Percentiles rank a stretch among this genome's conserved stretches.
Conservation (phyloP, 2,329 filamentous ascomycete genomes). For the Capronia epimyces region DNA sequence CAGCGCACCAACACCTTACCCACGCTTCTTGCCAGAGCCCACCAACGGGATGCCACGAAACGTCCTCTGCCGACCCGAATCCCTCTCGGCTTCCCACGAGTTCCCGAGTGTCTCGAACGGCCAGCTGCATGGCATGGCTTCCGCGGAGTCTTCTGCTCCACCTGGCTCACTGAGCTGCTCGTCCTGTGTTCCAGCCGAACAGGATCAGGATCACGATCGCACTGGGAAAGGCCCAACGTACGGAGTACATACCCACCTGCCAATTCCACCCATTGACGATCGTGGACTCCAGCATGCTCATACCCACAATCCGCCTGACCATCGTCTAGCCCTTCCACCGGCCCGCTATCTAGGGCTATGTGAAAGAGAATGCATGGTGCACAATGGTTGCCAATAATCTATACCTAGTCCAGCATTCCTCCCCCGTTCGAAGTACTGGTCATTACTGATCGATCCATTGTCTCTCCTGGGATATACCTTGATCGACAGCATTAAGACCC, state of each 20-base stretch:
- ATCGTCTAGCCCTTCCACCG: not conserved
- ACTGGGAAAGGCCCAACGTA: not conserved
- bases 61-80: not conserved
- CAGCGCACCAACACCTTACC: not conserved
- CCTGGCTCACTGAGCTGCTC: not conserved
- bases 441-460: not conserved
- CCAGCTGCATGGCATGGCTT: not conserved
- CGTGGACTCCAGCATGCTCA: not conserved
- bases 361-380: not conserved
- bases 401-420: not conserved
- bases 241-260: not conserved
- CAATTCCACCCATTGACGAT: conserved; percentile 1
- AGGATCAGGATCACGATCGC: not conserved
- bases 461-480: not conserved
- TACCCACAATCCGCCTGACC: not conserved
- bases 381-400: not conserved
- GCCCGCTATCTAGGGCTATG: not conserved
- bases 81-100: not conserved
- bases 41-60: not conserved
- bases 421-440: not conserved
- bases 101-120: not conserved
- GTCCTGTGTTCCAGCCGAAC: not conserved
- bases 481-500: not conserved
- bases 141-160: not conserved
- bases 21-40: not conserved